Percentiles rank a stretch among this genome's conserved stretches.
Evolutionary conservation across 2,329 filamentous ascomycete genomes (phyloP).

Genomic region (Daldinia sp.): DNA sequence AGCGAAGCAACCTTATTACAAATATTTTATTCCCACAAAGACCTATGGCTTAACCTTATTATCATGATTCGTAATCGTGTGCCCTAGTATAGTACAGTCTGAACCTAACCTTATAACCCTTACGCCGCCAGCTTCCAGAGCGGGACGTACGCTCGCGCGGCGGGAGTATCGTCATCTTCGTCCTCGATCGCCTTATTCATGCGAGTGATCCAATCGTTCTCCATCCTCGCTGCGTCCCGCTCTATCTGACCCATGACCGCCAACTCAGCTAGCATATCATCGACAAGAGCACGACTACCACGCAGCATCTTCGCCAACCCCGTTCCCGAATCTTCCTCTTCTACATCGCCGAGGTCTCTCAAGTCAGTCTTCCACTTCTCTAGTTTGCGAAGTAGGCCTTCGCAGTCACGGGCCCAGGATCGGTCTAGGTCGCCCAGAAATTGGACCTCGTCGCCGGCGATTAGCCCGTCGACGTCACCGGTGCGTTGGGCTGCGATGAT

Average conservation of each 20-base stretch:
- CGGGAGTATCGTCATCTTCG: conserved; percentile 40
- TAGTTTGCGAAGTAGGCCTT: conserved; percentile 61
- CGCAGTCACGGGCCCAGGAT: conserved; percentile 67
- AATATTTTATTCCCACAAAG: background rate
- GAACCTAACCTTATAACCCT: background rate
- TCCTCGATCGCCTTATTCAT: conserved; percentile 57
- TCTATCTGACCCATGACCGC: conserved; percentile 69
- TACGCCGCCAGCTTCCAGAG: conserved; percentile 44
- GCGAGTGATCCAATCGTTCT: conserved; percentile 66
- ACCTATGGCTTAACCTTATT: background rate
- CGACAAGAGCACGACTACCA: conserved; percentile 54
- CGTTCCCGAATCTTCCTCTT: conserved; percentile 27
- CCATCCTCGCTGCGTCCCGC: conserved; percentile 61
- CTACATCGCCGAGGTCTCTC: conserved; percentile 50
- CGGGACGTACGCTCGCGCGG: conserved; percentile 39
- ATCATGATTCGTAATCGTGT: conserved; percentile 2
- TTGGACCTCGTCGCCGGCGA: conserved; percentile 50
- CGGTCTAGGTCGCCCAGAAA: conserved; percentile 65
- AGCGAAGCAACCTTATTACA: background rate
- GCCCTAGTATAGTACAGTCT: background rate
- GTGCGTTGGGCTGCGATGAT: conserved; percentile 55
- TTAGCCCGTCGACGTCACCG: conserved; percentile 48
- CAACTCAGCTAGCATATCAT: conserved; percentile 70
- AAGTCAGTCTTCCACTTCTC: conserved; percentile 62
- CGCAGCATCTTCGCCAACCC: conserved; percentile 41